Percentiles rank a stretch among this genome's conserved stretches.
Evolutionary conservation across 306 rosid genomes (phyloP).

Genomic region (Begonia peltatifolia): DNA sequence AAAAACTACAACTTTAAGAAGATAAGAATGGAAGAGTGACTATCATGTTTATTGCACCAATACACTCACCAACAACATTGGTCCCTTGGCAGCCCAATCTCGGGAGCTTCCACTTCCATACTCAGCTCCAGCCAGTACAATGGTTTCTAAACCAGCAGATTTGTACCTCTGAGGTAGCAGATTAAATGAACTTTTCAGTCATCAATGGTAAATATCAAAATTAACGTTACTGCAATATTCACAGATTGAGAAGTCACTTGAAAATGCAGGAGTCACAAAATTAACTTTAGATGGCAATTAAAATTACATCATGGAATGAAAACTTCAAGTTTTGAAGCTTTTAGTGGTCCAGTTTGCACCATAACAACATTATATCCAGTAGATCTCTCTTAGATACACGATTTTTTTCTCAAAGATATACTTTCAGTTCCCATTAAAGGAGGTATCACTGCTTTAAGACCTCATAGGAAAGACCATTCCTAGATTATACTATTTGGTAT

Average conservation of each 20-base stretch:
- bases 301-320: no score
- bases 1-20: neutral
- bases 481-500: neutral
- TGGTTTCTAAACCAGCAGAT: slow-evolving; percentile 59
- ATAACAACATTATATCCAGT: neutral
- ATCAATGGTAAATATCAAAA: neutral
- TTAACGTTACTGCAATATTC: neutral
- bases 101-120: slow-evolving; percentile 92
- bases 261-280: no score
- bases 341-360: neutral
- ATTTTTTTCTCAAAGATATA: no score
- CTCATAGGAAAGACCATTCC: neutral
- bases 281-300: no score
- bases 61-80: slow-evolving; percentile 71
- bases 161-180: slow-evolving; percentile 49
- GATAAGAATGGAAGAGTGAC: neutral
- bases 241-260: neutral
- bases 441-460: neutral
- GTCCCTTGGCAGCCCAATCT: slow-evolving; percentile 99
- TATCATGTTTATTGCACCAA: neutral
- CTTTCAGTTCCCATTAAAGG: neutral
- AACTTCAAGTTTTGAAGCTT: neutral
- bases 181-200: slow-evolving; percentile 14
- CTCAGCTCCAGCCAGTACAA: slow-evolving; percentile 85
- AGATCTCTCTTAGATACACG: no score